Evolutionary conservation across 257 asterid genomes (phyloP).

Genomic region (Ehretia macrophylla): DNA sequence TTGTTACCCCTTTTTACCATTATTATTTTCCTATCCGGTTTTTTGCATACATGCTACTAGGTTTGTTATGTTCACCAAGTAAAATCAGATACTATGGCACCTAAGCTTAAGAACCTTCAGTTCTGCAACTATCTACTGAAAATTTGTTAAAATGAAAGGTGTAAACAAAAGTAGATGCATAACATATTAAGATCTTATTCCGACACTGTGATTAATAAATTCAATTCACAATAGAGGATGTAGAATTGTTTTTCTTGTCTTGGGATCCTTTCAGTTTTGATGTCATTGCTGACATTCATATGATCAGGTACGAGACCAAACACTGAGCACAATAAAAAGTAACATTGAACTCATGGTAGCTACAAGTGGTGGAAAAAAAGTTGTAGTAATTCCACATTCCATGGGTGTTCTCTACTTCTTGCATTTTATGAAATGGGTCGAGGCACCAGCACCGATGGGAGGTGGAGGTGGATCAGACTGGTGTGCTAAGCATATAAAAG

Average conservation of each 20-base stretch:
- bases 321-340: conserved; percentile 72
- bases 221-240: neutral
- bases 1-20: no score
- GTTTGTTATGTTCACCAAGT: neutral
- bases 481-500: conserved; percentile 77
- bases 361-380: conserved; percentile 66
- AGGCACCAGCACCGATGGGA: conserved; percentile 72
- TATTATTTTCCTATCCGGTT: no score
- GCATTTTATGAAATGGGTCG: conserved; percentile 94
- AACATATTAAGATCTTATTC: neutral
- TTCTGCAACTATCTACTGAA: neutral
- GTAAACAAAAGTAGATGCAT: no score
- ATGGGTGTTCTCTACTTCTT: conserved; percentile 81
- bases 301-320: conserved; percentile 72
- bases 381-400: conserved; percentile 75
- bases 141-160: neutral
- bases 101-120: conserved; percentile 1
- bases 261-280: neutral
- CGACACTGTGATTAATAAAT: neutral
- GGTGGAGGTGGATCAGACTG: conserved; percentile 88
- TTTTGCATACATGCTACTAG: no score
- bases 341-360: conserved; percentile 77
- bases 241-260: neutral
- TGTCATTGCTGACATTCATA: neutral
- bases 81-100: neutral